Conservation (phyloP, 257 asterid genomes). For the Gynochthodes officinalis region DNA sequence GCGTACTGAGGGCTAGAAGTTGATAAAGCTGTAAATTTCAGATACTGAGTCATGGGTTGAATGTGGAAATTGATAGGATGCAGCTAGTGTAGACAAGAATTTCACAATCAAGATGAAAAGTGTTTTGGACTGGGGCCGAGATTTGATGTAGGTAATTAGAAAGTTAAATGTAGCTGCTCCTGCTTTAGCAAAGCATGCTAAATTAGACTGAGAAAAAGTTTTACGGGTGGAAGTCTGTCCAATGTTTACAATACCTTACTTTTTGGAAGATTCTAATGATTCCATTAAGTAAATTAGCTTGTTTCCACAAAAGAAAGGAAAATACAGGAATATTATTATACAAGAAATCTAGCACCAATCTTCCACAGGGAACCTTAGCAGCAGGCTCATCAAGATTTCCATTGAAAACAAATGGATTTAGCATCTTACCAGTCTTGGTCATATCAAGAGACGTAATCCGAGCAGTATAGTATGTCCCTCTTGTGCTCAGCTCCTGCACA, state of each 20-base stretch:
- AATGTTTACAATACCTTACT: not conserved
- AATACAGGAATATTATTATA: not conserved
- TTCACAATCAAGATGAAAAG: not conserved
- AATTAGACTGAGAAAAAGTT: not conserved
- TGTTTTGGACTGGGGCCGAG: not conserved
- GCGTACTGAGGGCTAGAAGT: not conserved
- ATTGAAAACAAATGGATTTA: conserved; percentile 7
- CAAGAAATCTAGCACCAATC: not conserved
- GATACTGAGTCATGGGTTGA: not conserved
- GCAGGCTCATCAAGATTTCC: not conserved
- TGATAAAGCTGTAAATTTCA: not conserved
- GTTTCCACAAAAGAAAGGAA: not conserved
- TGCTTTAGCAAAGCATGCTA: not conserved
- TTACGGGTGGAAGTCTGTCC: not conserved
- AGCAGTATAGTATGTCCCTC: conserved; percentile 96
- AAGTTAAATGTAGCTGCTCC: not conserved
- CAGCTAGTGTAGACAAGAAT: not conserved
- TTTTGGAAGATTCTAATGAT: not conserved
- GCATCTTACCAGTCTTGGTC: conserved; percentile 69
- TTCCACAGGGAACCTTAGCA: not conserved
- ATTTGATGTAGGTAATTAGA: not conserved
- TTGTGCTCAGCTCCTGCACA: conserved; percentile 94
- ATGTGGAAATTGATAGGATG: not conserved
- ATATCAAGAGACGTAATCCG: conserved; percentile 88
- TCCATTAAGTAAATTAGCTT: not conserved